Conservation (phyloP, 1,284 basidiomycete genomes). For the Cerioporus squamosus region DNA sequence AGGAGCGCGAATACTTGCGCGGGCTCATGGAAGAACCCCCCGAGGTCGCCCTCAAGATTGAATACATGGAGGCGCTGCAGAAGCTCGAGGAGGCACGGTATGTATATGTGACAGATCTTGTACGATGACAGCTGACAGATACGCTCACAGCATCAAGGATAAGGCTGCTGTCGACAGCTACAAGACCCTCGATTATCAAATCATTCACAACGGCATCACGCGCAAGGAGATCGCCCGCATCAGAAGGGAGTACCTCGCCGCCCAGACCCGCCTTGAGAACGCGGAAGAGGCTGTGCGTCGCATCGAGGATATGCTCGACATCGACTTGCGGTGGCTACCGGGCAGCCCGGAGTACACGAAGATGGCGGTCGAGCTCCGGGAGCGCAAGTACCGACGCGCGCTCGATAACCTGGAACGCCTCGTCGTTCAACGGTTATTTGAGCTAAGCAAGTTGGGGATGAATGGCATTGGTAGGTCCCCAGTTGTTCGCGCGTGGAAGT, state of each 20-base stretch:
- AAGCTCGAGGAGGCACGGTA: slow-evolving; percentile 1
- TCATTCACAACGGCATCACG: neutral
- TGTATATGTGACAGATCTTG: too few species aligned
- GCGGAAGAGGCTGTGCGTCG: neutral
- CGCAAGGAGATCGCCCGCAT: too few species aligned
- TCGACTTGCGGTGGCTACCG: neutral
- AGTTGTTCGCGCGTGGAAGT: neutral
- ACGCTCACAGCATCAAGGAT: neutral
- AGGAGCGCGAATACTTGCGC: slow-evolving; percentile 27
- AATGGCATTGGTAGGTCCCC: neutral
- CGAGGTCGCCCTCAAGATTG: slow-evolving; percentile 5
- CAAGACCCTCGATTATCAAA: too few species aligned
- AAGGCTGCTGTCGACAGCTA: too few species aligned
- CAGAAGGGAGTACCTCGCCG: too few species aligned
- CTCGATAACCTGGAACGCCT: slow-evolving; percentile 11
- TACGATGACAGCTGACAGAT: too few species aligned
- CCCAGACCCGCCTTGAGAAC: neutral
- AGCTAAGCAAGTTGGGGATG: slow-evolving; percentile 5
- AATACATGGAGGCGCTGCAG: slow-evolving; percentile 13
- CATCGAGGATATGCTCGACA: neutral
- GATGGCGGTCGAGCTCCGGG: too few species aligned
- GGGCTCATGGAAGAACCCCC: slow-evolving; percentile 13
- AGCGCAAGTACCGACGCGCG: too few species aligned
- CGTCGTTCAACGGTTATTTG: slow-evolving; percentile 9
- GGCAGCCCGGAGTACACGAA: too few species aligned